These are phyloP conservation scores for Akanthomyces lecanii DNA, from an alignment of 2,329 filamentous ascomycete species.

Conservation along the genomic window DNA sequence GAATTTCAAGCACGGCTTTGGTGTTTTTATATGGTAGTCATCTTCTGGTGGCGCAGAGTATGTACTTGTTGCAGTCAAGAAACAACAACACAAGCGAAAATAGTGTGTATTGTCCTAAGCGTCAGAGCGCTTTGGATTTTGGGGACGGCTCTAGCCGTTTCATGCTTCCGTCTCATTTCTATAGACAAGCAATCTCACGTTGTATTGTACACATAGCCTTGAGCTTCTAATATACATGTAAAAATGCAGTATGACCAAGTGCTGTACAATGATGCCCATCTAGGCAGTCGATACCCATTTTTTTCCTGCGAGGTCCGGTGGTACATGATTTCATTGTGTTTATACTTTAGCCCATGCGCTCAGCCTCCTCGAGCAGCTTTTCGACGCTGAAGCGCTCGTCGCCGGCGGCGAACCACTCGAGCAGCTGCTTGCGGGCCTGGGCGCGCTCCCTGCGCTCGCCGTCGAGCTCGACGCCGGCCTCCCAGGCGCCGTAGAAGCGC, in stretches of 20 bases:
- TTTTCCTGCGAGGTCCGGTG: not conserved
- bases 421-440: constrained; percentile 61
- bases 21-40: not conserved
- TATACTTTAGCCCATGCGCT: constrained; percentile 59
- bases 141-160: not conserved
- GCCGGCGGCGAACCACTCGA: constrained; percentile 78
- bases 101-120: not conserved
- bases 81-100: not conserved
- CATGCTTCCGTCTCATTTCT: not conserved
- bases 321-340: not conserved
- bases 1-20: not conserved
- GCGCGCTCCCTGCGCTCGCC: constrained; percentile 50
- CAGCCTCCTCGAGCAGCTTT: constrained; percentile 80
- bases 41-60: not conserved
- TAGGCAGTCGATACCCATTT: not conserved
- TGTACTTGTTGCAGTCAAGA: not conserved
- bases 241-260: not conserved
- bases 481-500: constrained; percentile 78
- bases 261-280: constrained; percentile 1
- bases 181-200: not conserved
- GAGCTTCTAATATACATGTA: constrained; percentile 6
- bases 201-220: not conserved
- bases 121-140: not conserved
- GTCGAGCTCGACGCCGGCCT: constrained; percentile 35
- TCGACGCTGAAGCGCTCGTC: constrained; percentile 79